Evolutionary conservation across 2,329 filamentous ascomycete genomes (phyloP), one percentile per base, ranked within the genome.

Genomic region (Hypoxylon sp.): DNA sequence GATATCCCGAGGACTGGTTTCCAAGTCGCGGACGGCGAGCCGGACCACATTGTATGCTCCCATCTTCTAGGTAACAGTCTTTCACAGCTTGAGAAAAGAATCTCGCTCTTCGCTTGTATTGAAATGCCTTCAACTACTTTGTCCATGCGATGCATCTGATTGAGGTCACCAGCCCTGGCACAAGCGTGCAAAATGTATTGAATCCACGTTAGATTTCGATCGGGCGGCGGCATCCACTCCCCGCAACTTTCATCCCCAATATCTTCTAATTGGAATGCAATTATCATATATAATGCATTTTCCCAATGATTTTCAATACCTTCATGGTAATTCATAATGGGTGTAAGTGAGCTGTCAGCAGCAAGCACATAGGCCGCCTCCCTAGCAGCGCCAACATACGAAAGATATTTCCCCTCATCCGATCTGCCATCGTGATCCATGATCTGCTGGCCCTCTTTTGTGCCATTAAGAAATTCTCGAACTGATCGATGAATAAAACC

Each of bases 401-500:
- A 21, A n/a, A 28, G 2, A 11, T 25, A 4, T 28, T 21, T 58
- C 21, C 6, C 28, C 45, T 38, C 13, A 5, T 6, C 5, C 13
- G 55, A 38, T 48, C 10, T 34, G 13, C 32, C 41, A 13, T 48
- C 41, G 25, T 36, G 19, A 21, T 23, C 19, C 13, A 57, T 13
- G 43, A 63, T 57, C 3, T 61, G 21, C 34, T 43, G 13, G 11
- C 65, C 65, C 28, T 68, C 45, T 19, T 53, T 28, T 0, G 65
- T 68, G n/a, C 46, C 21, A 19, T 48, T 6, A 25, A 68, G 61
- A 28, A 65, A 68, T 56, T 68, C 56, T 46, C 21, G 21, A 11
- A 46, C 65, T 7, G 60, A 68, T 10, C 65, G 65, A 36, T 68
- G 65, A 7, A 65, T 57, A 17, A 67, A 64, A 2, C 23, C 0